phyloP scores from a whole-genome alignment of 352 stramenopile species.

The Globisporangium cylindrosporum region DNA sequence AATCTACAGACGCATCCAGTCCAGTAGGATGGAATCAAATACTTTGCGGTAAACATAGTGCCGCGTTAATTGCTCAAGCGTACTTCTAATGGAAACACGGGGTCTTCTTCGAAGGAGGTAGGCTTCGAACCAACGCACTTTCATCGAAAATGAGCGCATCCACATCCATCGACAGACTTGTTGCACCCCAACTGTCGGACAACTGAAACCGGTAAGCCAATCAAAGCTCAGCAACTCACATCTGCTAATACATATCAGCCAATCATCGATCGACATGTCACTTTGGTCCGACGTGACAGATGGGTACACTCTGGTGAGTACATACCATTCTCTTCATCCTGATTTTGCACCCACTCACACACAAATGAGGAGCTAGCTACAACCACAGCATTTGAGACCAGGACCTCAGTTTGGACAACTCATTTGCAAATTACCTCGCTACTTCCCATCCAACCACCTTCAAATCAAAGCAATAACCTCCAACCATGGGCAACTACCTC shows the following conservation, averaged over 20 bases:
- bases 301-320: neutral
- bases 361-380: neutral
- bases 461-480: neutral
- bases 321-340: neutral
- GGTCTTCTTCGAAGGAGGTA: too few species aligned
- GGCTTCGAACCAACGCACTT: too few species aligned
- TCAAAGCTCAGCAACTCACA: neutral
- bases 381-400: neutral
- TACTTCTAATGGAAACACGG: too few species aligned
- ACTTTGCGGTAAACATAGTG: too few species aligned
- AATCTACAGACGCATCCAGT: too few species aligned
- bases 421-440: neutral
- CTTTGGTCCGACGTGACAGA: neutral
- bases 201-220: neutral
- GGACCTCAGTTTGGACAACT: neutral
- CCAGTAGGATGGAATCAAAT: too few species aligned
- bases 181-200: too few species aligned
- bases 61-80: too few species aligned
- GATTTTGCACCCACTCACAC: neutral
- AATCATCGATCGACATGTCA: neutral
- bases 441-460: neutral
- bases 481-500: slow-evolving; percentile 32
- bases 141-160: too few species aligned
- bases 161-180: too few species aligned
- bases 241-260: neutral